Evolutionary conservation across 345 rosid genomes (phyloP).

Genomic region (Eucalyptus tenuipes): DNA sequence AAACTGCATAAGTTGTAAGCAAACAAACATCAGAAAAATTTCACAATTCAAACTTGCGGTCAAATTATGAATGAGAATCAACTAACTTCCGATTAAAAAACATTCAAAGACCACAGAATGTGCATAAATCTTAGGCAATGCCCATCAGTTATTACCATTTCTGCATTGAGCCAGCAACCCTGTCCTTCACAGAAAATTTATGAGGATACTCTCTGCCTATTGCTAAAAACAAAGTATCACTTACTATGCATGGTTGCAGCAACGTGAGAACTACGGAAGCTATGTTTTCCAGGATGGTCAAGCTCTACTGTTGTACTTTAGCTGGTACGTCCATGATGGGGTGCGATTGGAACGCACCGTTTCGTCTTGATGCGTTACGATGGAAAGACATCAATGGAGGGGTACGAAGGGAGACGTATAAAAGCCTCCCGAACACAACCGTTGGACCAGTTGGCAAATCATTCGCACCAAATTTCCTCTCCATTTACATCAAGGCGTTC

Average conservation of each 20-base stretch:
- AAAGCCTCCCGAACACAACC: no score
- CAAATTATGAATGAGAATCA: neutral
- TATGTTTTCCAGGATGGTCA: neutral
- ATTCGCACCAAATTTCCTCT: no score
- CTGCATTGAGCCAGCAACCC: neutral
- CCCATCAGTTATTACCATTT: neutral
- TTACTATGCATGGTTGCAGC: neutral
- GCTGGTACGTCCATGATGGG: no score
- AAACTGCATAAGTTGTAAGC: neutral
- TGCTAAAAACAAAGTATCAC: neutral
- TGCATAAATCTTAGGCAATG: neutral
- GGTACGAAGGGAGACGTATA: no score
- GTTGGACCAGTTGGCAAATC: no score
- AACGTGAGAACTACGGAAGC: neutral
- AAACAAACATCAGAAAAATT: neutral
- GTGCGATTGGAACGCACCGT: no score
- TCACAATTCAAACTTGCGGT: neutral
- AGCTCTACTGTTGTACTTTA: no score
- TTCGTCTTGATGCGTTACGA: no score
- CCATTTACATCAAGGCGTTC: no score
- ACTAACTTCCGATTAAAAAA: neutral
- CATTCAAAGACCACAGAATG: neutral
- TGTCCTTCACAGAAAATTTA: neutral
- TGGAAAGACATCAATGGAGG: no score
- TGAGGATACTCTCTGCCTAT: neutral